Percentiles rank a stretch among this genome's conserved stretches.
These are phyloP conservation scores for Rachicladosporium sp. DNA, from an alignment of 2,329 filamentous ascomycete genomes.

Conservation along the genomic window DNA sequence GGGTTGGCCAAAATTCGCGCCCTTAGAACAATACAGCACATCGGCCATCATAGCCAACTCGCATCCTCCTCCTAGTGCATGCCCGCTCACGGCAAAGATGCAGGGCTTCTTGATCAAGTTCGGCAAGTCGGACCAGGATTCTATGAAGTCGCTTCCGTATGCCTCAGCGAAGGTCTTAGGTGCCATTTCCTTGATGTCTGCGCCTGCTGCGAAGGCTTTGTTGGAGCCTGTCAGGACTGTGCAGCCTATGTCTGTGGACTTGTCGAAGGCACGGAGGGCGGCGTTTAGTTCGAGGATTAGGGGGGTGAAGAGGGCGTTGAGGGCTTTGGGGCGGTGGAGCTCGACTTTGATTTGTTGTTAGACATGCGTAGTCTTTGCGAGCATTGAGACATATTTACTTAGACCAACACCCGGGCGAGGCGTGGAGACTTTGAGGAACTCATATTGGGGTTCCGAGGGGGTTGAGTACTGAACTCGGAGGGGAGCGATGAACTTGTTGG, in stretches of 20 bases:
- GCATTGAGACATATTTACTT: constrained; percentile 44
- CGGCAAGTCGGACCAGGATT: constrained; percentile 80
- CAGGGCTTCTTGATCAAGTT: constrained; percentile 83
- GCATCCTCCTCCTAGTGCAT: constrained; percentile 88
- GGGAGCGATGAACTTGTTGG: constrained; percentile 47
- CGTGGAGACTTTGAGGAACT: constrained; percentile 69
- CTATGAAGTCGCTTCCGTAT: constrained; percentile 86
- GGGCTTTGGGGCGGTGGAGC: constrained; percentile 83
- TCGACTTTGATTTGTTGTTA: constrained; percentile 53
- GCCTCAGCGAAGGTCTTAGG: constrained; percentile 78
- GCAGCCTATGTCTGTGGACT: constrained; percentile 55
- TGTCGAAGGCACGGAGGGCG: constrained; percentile 59
- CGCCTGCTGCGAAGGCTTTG: constrained; percentile 87
- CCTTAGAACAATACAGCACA: constrained; percentile 77
- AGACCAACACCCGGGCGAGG: constrained; percentile 84
- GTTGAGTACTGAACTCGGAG: constrained; percentile 40
- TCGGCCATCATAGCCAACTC: constrained; percentile 98
- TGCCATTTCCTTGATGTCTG: constrained; percentile 99
- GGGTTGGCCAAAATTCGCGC: constrained; percentile 86
- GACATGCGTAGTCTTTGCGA: neutral
- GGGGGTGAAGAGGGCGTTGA: constrained; percentile 85
- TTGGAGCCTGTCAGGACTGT: constrained; percentile 81
- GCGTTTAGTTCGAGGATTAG: constrained; percentile 83
- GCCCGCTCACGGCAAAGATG: constrained; percentile 86
- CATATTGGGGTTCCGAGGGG: constrained; percentile 45